These are phyloP conservation scores for Malassezia pachydermatis DNA, from an alignment of 1,284 basidiomycete species.

Conservation along the genomic window DNA sequence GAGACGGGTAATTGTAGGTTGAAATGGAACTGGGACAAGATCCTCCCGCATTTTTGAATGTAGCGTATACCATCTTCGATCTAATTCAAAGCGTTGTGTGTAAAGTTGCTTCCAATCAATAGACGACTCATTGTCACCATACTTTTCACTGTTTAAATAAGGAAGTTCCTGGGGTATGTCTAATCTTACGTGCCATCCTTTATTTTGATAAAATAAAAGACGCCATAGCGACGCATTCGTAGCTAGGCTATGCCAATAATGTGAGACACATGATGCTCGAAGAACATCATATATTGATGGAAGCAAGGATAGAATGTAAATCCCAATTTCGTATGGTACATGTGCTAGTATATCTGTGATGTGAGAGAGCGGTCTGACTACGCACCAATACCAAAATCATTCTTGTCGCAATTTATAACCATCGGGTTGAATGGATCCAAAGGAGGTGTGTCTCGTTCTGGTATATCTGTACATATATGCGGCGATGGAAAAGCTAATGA, in stretches of 20 bases:
- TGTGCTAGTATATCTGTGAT: constrained; percentile 7
- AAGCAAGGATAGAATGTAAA: constrained; percentile 9
- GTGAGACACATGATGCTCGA: constrained; percentile 1
- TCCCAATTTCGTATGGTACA: constrained; percentile 8
- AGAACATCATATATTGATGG: constrained; percentile 1
- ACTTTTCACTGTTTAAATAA: too few relatives aligned
- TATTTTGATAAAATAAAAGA: neutral
- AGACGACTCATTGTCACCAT: too few relatives aligned
- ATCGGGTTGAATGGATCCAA: too few relatives aligned
- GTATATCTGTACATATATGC: too few relatives aligned
- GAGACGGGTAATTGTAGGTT: neutral
- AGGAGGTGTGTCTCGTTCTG: too few relatives aligned
- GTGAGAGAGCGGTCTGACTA: too few relatives aligned
- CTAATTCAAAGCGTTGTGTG: constrained; percentile 7
- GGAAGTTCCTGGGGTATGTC: too few relatives aligned
- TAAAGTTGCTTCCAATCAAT: constrained; percentile 6
- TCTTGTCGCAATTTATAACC: too few relatives aligned
- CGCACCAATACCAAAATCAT: too few relatives aligned
- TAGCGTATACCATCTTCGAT: constrained; percentile 9
- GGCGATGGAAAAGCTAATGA: too few relatives aligned
- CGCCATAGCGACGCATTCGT: constrained; percentile 8
- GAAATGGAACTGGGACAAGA: neutral
- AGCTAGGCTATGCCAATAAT: constrained; percentile 6
- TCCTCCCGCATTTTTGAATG: neutral
- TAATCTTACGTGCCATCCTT: constrained; percentile 6